phyloP scores from a whole-genome alignment of 2,329 filamentous ascomycete genomes.

The Pseudogymnoascus sp. region DNA sequence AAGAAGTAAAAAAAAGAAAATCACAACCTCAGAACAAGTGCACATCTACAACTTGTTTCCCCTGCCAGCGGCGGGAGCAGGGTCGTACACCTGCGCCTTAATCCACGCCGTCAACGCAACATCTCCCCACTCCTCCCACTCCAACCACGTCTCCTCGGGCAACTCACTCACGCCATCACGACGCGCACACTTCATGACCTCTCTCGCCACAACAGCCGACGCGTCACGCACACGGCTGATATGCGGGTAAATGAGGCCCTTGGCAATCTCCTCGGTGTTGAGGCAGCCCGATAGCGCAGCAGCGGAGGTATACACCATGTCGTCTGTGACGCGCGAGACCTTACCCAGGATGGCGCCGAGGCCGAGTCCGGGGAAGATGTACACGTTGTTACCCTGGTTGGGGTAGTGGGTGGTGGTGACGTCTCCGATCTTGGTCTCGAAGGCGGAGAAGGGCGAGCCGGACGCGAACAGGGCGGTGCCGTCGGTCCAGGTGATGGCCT shows the following conservation, averaged over 20 bases:
- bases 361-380: constrained; percentile 94
- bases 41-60: constrained; percentile 18
- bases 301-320: constrained; percentile 95
- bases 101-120: constrained; percentile 53
- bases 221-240: constrained; percentile 89
- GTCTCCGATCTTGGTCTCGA: constrained; percentile 51
- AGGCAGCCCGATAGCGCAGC: constrained; percentile 71
- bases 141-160: constrained; percentile 59
- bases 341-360: constrained; percentile 89
- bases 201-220: constrained; percentile 74
- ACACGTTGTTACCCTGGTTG: constrained; percentile 79
- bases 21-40: background rate
- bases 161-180: constrained; percentile 66
- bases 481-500: constrained; percentile 83
- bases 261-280: constrained; percentile 69
- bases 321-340: constrained; percentile 75
- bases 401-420: constrained; percentile 61
- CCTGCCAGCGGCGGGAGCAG: constrained; percentile 20
- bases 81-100: constrained; percentile 53
- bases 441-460: constrained; percentile 78
- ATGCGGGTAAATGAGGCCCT: constrained; percentile 82
- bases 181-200: constrained; percentile 89
- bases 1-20: background rate
- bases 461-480: constrained; percentile 90
- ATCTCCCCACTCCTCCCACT: constrained; percentile 66